A percentile compares a stretch with the other conserved stretches of the same genome.
These are phyloP conservation scores for Penicillium lagena DNA, from an alignment of 495 filamentous ascomycete genomes.

Conservation along the genomic window DNA sequence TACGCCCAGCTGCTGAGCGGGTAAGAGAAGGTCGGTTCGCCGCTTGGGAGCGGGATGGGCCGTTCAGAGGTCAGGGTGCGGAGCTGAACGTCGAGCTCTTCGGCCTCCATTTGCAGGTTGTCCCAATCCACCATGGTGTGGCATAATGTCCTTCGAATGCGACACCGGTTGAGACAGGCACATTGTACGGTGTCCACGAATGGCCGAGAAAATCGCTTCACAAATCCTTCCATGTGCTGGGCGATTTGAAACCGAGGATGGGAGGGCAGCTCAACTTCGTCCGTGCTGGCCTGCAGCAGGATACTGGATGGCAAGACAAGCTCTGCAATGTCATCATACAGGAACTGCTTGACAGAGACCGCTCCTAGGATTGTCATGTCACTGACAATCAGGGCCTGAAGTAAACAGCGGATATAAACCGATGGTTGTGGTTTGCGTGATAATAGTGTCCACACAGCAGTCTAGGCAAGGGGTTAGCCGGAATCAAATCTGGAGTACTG, in stretches of 20 bases:
- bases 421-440: constrained; percentile 75
- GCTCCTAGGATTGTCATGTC: constrained; percentile 59
- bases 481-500: constrained; percentile 4
- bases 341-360: constrained; percentile 62
- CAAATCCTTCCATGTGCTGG: constrained; percentile 72
- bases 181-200: constrained; percentile 78
- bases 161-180: constrained; percentile 83
- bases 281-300: constrained; percentile 66
- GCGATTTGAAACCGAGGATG: constrained; percentile 74
- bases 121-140: constrained; percentile 83
- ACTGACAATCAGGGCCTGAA: constrained; percentile 71
- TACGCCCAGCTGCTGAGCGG: constrained; percentile 86
- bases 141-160: constrained; percentile 74
- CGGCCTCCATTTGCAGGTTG: constrained; percentile 73
- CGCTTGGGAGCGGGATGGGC: constrained; percentile 40
- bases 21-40: constrained; percentile 50
- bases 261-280: constrained; percentile 67
- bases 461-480: constrained; percentile 31
- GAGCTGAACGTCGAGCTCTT: constrained; percentile 70
- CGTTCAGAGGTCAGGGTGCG: constrained; percentile 56
- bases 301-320: constrained; percentile 65
- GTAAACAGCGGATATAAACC: constrained; percentile 74
- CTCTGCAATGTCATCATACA: constrained; percentile 74
- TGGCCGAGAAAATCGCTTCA: constrained; percentile 63
- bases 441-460: constrained; percentile 59